phyloP scores from a whole-genome alignment of 2,329 filamentous ascomycete genomes.

The Neonectria punicea region DNA sequence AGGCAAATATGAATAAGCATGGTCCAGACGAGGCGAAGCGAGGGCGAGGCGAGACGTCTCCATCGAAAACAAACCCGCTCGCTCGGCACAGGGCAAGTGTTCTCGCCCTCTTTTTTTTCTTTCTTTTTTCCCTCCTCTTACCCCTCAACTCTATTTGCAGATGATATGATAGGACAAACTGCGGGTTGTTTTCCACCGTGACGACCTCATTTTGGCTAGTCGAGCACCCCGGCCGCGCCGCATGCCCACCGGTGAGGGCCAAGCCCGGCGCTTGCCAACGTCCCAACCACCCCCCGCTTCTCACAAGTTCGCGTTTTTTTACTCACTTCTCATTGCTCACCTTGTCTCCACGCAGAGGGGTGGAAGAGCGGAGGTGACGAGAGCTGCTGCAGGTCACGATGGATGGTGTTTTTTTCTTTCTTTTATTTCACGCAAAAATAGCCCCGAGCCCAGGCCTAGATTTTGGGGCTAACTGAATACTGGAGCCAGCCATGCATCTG shows the following conservation, averaged over 20 bases:
- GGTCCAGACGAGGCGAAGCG: no score
- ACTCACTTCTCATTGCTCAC: slow-evolving; percentile 4
- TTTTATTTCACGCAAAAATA: slow-evolving; percentile 19
- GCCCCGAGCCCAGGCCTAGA: slow-evolving; percentile 15
- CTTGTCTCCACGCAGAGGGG: slow-evolving; percentile 7
- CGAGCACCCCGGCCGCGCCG: neutral
- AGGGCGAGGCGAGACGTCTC: neutral
- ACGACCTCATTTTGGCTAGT: neutral
- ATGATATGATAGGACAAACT: slow-evolving; percentile 11
- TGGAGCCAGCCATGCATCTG: neutral
- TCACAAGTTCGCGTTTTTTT: neutral
- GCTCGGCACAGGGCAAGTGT: slow-evolving; percentile 1
- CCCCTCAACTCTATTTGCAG: neutral
- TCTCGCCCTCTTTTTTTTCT: neutral
- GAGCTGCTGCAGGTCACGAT: slow-evolving; percentile 18
- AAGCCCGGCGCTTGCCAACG: slow-evolving; percentile 13
- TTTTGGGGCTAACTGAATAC: slow-evolving; percentile 7
- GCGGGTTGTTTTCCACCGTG: slow-evolving; percentile 1
- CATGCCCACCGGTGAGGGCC: slow-evolving; percentile 6
- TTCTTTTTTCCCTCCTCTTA: neutral
- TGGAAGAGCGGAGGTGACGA: slow-evolving; percentile 4
- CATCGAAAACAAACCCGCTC: neutral
- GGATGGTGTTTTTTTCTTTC: slow-evolving; percentile 1
- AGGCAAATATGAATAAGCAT: neutral
- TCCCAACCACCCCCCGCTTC: slow-evolving; percentile 2